phyloP scores from a whole-genome alignment of 495 filamentous ascomycete species.

The Penicillium psychrofluorescens region DNA sequence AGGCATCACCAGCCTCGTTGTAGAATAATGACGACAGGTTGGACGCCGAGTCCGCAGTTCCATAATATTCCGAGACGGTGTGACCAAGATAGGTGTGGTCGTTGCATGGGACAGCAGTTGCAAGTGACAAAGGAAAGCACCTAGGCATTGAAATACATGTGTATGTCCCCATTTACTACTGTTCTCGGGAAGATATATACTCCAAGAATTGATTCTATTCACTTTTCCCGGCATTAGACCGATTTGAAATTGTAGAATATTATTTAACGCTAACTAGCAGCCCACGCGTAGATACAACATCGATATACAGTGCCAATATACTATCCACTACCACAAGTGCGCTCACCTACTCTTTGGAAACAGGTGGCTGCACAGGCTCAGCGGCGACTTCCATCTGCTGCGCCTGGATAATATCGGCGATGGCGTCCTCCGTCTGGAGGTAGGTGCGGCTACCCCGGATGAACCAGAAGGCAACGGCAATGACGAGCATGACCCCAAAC shows the following conservation, averaged over 20 bases:
- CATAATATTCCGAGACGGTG: no score
- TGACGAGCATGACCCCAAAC: slow-evolving; percentile 43
- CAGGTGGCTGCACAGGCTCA: not conserved
- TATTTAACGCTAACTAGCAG: not conserved
- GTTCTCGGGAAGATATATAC: no score
- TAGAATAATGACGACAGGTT: no score
- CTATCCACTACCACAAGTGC: not conserved
- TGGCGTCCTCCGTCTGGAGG: slow-evolving; percentile 33
- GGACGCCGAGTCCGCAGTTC: no score
- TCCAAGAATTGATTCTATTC: no score
- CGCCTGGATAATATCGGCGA: slow-evolving; percentile 33
- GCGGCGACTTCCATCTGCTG: slow-evolving; percentile 23
- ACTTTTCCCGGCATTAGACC: no score
- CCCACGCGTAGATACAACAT: not conserved
- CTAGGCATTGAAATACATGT: no score
- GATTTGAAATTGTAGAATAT: not conserved
- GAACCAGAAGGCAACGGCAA: slow-evolving; percentile 38
- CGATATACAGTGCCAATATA: not conserved
- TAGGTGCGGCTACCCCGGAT: slow-evolving; percentile 29
- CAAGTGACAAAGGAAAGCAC: no score
- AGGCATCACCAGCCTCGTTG: no score
- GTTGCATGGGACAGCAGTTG: no score
- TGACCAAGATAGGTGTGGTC: no score
- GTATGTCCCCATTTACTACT: no score
- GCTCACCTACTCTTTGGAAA: not conserved